phyloP scores from a whole-genome alignment of 441 rosid species.

The Geranium incanum region DNA sequence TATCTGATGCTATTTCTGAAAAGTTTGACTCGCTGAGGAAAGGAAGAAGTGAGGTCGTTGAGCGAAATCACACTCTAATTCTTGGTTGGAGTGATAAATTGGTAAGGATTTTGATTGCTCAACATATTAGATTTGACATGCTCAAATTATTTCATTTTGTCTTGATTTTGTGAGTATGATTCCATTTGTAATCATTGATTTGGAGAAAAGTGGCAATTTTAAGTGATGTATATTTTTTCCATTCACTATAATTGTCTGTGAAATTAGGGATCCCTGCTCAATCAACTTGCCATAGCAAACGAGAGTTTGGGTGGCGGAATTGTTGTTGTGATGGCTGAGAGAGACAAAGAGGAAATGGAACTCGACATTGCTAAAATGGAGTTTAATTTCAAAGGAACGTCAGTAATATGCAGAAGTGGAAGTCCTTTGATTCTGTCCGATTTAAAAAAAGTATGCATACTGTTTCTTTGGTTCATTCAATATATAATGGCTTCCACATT shows the following conservation, averaged over 20 bases:
- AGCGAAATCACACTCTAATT: conserved; percentile 60
- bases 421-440: conserved; percentile 65
- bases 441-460: conserved; percentile 44
- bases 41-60: conserved; percentile 63
- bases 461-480: neutral
- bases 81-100: conserved; percentile 81
- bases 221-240: conserved; percentile 2
- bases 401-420: conserved; percentile 69
- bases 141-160: neutral
- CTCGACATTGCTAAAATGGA: conserved; percentile 73
- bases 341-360: conserved; percentile 79
- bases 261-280: conserved; percentile 55
- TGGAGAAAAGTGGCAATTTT: conserved; percentile 5
- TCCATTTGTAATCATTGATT: neutral
- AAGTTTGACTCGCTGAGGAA: conserved; percentile 65
- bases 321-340: conserved; percentile 70
- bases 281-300: conserved; percentile 61
- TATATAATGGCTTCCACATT: conserved; percentile 1
- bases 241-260: conserved; percentile 18
- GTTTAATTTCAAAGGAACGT: conserved; percentile 60
- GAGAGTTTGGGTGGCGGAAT: conserved; percentile 70
- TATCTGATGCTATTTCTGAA: conserved; percentile 74
- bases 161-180: conserved; percentile 2
- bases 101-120: conserved; percentile 38
- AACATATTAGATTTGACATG: neutral